These are phyloP conservation scores for Lolium perenne DNA, from an alignment of 176 grass and related monocot species.

Conservation along the genomic window DNA sequence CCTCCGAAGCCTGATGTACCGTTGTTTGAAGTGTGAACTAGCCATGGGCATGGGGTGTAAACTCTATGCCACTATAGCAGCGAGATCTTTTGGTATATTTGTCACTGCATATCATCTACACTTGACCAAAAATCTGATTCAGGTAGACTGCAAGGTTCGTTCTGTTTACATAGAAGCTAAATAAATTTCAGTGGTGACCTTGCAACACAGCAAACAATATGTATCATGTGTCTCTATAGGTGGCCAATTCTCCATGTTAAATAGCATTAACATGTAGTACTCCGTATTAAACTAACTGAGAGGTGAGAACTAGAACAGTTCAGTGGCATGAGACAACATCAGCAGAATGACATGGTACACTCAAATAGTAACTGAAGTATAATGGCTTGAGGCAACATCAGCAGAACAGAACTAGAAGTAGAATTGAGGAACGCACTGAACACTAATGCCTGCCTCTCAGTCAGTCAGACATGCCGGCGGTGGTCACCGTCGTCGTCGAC, in stretches of 20 bases:
- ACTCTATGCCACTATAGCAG: not conserved
- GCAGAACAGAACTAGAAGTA: not conserved
- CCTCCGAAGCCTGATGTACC: not conserved
- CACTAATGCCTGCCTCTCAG: not conserved
- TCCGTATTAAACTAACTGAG: not conserved
- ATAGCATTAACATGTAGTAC: not conserved
- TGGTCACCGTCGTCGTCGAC: constrained; percentile 55
- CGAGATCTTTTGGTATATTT: not conserved
- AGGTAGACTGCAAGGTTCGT: not conserved
- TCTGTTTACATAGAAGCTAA: too few relatives aligned
- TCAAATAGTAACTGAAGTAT: too few relatives aligned
- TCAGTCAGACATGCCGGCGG: constrained; percentile 40
- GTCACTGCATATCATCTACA: not conserved
- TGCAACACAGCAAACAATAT: not conserved
- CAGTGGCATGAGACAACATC: not conserved
- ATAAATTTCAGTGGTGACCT: not conserved
- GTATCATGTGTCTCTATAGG: not conserved
- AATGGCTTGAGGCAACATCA: not conserved
- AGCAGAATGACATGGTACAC: not conserved
- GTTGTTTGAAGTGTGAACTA: not conserved
- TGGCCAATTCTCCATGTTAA: not conserved
- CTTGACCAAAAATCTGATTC: not conserved
- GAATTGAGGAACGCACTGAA: not conserved
- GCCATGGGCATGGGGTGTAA: not conserved
- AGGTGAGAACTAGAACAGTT: not conserved